Percentiles rank a stretch among this genome's conserved stretches.
Conservation (phyloP, 2,329 filamentous ascomycete genomes). For the Xylaria sp. region DNA sequence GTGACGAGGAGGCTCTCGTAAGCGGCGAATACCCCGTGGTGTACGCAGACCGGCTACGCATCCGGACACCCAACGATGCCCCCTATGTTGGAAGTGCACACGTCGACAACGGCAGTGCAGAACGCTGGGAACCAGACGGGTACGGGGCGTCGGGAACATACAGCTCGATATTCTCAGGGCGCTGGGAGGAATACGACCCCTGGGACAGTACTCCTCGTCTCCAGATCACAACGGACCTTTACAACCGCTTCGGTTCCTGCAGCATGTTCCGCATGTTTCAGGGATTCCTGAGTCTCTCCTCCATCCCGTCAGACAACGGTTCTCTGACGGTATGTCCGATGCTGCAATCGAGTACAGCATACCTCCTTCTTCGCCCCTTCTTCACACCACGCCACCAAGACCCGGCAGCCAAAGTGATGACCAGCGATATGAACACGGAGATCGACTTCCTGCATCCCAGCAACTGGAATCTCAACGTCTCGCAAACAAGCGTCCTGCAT, state of each 20-base stretch:
- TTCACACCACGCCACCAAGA: conserved; percentile 53
- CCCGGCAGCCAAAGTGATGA: conserved; percentile 25
- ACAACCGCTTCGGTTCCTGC: conserved; percentile 75
- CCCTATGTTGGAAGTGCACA: conserved; percentile 67
- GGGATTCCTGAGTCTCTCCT: conserved; percentile 78
- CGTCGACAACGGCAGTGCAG: conserved; percentile 68
- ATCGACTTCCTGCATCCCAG: conserved; percentile 43
- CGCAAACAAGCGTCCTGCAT: conserved; percentile 56
- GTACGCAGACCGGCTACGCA: conserved; percentile 68
- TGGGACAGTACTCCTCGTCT: conserved; percentile 72
- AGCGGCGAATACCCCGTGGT: conserved; percentile 51
- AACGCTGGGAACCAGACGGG: conserved; percentile 67
- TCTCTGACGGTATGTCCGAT: conserved; percentile 78
- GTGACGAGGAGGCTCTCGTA: conserved; percentile 43
- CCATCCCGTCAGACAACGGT: conserved; percentile 65
- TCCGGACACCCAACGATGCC: conserved; percentile 63
- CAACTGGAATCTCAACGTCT: conserved; percentile 53
- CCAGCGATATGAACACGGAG: conserved; percentile 21
- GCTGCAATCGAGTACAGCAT: conserved; percentile 68
- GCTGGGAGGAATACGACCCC: conserved; percentile 76
- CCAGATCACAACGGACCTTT: conserved; percentile 65
- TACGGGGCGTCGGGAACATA: conserved; percentile 67
- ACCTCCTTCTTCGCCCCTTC: conserved; percentile 77
- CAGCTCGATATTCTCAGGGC: conserved; percentile 63
- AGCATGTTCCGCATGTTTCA: conserved; percentile 84